These are phyloP conservation scores for Monosporascus cannonballus DNA, from an alignment of 2,329 filamentous ascomycete genomes.

Conservation along the genomic window DNA sequence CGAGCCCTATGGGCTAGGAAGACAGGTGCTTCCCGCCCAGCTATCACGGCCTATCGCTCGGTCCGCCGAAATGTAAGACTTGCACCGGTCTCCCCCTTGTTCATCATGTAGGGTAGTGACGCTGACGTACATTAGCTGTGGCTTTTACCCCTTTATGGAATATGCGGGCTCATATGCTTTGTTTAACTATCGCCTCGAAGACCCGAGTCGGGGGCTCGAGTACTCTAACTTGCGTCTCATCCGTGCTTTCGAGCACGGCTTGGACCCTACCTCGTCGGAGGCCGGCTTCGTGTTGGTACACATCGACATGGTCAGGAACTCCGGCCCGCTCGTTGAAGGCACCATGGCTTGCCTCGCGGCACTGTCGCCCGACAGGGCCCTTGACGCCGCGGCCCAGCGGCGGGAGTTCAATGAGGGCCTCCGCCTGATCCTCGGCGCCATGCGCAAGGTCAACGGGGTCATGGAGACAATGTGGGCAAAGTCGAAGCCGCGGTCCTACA, in stretches of 20 bases:
- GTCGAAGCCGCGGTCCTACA: slow-evolving; percentile 78
- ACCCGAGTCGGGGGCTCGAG: slow-evolving; percentile 49
- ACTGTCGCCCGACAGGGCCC: slow-evolving; percentile 25
- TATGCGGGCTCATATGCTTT: slow-evolving; percentile 66
- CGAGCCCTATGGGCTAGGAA: slow-evolving; percentile 70
- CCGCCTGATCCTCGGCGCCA: slow-evolving; percentile 52
- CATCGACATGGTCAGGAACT: slow-evolving; percentile 90
- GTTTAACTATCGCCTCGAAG: slow-evolving; percentile 59
- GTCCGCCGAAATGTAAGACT: slow-evolving; percentile 76
- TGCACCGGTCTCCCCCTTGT: background rate
- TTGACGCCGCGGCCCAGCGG: slow-evolving; percentile 33
- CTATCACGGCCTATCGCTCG: slow-evolving; percentile 78
- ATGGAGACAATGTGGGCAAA: slow-evolving; percentile 94
- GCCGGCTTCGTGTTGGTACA: slow-evolving; percentile 95
- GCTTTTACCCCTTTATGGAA: slow-evolving; percentile 91
- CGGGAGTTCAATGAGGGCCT: slow-evolving; percentile 59
- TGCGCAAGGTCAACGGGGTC: slow-evolving; percentile 65
- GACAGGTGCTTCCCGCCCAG: slow-evolving; percentile 64
- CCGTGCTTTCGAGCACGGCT: slow-evolving; percentile 83
- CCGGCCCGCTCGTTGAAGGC: slow-evolving; percentile 69
- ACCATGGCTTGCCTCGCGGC: slow-evolving; percentile 57
- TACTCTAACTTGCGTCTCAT: slow-evolving; percentile 73
- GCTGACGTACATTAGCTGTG: slow-evolving; percentile 34
- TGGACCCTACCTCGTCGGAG: slow-evolving; percentile 82
- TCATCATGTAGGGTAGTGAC: too few species aligned